Base-by-base conservation (phyloP, 2,329 filamentous ascomycete genomes). In the Botryotinia convoluta region DNA sequence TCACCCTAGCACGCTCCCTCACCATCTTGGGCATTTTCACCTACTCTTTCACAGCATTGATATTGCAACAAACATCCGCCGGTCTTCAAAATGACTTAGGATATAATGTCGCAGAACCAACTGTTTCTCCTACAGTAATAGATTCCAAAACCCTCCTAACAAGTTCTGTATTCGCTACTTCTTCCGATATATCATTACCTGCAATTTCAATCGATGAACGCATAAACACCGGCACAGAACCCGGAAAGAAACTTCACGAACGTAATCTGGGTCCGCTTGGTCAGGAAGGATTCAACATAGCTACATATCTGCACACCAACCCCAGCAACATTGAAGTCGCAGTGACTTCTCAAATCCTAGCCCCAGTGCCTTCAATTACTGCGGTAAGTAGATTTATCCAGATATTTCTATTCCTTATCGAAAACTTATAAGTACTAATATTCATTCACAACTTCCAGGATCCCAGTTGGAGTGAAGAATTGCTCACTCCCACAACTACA, bases 141-240 rank as follows among this genome's bases (percentile, higher is more conserved):
- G 29, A 37, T 22, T 60, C 22, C 16, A 35, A 60, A 6, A 8
- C 18, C 18, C 12, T 22, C 32, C 3, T 32, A 5, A 8, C 29
- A 4, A 37, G 2, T 4, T 20, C 57, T 22, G 18, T 37, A 0
- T 60, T 22, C 14, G 0, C 18, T 39, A 3, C 5, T 39, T 12
- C 35, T 39, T 26, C 59, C 32, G 5, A 14, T 18, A 35, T 4
- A 61, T 26, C 59, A 37, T 8, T 14, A 1, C 6, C 59, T n/a
- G 3, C 35, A 39, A 14, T 39, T 39, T 1, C 35, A 14, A n/a
- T 39, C 1, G 1, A 39, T 18, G 12, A 26, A 39, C 5, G 0
- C 12, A 14, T 1, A 1, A 22, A n/a, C 1, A 6, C 59, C 2
- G 12, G 0, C 18, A 61, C 35, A 1, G 10, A n/a, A n/a, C 22